Evolutionary conservation across 176 grass and related monocot genomes (phyloP).

Genomic region (Alopecurus myosuroides): DNA sequence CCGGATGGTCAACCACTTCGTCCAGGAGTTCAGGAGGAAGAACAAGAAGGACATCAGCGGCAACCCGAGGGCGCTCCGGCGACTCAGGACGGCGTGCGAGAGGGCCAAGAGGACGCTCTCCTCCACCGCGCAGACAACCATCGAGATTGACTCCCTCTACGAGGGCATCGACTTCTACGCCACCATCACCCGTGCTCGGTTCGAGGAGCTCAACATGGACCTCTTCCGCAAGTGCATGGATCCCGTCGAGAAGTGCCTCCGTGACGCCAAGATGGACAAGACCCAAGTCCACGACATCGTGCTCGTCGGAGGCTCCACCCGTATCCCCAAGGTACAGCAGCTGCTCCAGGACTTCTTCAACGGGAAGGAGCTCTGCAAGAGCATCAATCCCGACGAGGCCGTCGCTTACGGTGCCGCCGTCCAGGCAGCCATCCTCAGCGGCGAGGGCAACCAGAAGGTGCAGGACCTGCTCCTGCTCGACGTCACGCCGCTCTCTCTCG

Average conservation of each 20-base stretch:
- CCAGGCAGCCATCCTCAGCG: constrained; percentile 65
- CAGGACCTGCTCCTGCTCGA: constrained; percentile 68
- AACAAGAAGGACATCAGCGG: constrained; percentile 79
- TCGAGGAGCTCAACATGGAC: constrained; percentile 89
- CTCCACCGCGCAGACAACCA: constrained; percentile 62
- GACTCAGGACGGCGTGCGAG: constrained; percentile 67
- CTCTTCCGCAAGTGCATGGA: constrained; percentile 82
- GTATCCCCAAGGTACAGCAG: constrained; percentile 84
- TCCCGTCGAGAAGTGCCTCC: constrained; percentile 67
- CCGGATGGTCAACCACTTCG: constrained; percentile 74
- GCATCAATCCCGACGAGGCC: constrained; percentile 92
- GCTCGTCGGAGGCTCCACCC: constrained; percentile 67
- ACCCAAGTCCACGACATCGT: constrained; percentile 59
- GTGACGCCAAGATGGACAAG: constrained; percentile 79
- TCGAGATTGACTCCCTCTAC: constrained; percentile 63
- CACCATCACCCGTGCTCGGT: constrained; percentile 62
- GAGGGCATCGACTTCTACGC: constrained; percentile 73
- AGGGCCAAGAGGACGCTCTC: constrained; percentile 76
- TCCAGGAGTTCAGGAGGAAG: constrained; percentile 73
- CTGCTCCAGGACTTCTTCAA: constrained; percentile 77
- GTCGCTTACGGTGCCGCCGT: constrained; percentile 75
- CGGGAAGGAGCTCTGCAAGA: constrained; percentile 84
- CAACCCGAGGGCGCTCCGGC: constrained; percentile 57
- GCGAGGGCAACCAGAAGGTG: constrained; percentile 68
- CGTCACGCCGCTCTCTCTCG: constrained; percentile 77